Base-by-base conservation (phyloP, 768 basidiomycete genomes). In the Collybiopsis confluens region DNA sequence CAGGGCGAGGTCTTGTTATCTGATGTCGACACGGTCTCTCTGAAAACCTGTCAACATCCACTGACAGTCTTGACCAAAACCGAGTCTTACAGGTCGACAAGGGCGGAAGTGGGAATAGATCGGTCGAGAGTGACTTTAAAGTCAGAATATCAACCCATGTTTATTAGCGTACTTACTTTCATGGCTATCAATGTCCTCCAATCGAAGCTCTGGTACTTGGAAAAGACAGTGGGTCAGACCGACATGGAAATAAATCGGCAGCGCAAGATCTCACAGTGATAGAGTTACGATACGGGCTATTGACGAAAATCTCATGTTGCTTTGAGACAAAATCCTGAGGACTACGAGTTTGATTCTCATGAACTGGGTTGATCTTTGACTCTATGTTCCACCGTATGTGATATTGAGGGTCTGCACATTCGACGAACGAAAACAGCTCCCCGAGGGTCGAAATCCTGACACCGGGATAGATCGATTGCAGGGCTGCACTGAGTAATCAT, bases 131-230 rank as follows among this genome's bases (percentile, higher is more conserved):
- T 83, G 66, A 59, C 41, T 5, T 33, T 11, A 37, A 2, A 27
- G 37, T 44, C 45, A n/a, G n/a, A n/a, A n/a, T n/a, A n/a, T n/a
- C n/a, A n/a, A n/a, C n/a, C n/a, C n/a, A n/a, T n/a, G n/a, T n/a
- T n/a, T 46, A 55, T 43, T n/a, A 33, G 24, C 24, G 20, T 2
- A 54, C 58, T n/a, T 57, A 78, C 82, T 77, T 86, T 88, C 85
- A 90, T 90, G 21, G 70, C 76, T 45, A 87, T 65, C 13, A 92
- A 64, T 13, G 88, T 84, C 60, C 88, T 75, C 90, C 90, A 92
- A 64, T 90, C 85, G 60, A 90, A 90, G 60, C 86, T 88, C 71
- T 92, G 87, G 58, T 81, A 88, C 87, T 90, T n/a, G n/a, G n/a
- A n/a, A 51, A 42, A 2, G 8, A 4, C 36, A 27, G 35, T 24